Evolutionary conservation across 495 filamentous ascomycete genomes (phyloP), one percentile per base, ranked within the genome.

Genomic region (Chaetomium cochliodes): DNA sequence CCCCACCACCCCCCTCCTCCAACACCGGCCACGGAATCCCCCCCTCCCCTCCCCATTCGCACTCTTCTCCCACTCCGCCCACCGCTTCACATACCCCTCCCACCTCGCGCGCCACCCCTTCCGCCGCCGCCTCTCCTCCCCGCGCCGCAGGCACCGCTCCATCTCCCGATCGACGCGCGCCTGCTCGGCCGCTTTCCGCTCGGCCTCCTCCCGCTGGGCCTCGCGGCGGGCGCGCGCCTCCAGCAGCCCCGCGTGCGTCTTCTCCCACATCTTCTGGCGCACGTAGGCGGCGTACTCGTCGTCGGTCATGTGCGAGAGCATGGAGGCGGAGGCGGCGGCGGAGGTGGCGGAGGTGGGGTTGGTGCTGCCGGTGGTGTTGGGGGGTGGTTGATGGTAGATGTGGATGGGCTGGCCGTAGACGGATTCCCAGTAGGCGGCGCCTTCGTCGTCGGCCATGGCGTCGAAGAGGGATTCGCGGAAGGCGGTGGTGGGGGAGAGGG

Each of bases 401-500:
- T 81, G 80, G 58, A 98, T 90, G 0, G 93, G 93, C 71, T 98
- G 92, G 16, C 93, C 92, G 76, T 97, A 98, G 56, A 98, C 92
- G 41, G 86, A 84, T 73, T 96, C 89, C 94, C 94, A 98, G 79
- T 91, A 98, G 41, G 85, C 85, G 49, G 94, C 94, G 44, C 94
- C 94, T 78, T 98, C 94, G 77, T 98, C 94, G 76, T 98, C 94
- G 46, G 92, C 96, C 74, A 98, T 87, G n/a, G 94, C 94, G 75
- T 98, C 94, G 80, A 98, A 97, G 54, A 98, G 87, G n/a, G 91
- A 94, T 78, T 96, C 91, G 28, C 91, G 88, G 76, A 98, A 98
- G 18, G 93, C 92, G 12, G 81, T 77, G 22, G 87, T 83, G 6
- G 90, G 81, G 66, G 87, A 82, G 18, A 86, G 74, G 41, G 83